phyloP scores from a whole-genome alignment of 1,139 yeast genomes.

The Eremothecium sinecaudum region DNA sequence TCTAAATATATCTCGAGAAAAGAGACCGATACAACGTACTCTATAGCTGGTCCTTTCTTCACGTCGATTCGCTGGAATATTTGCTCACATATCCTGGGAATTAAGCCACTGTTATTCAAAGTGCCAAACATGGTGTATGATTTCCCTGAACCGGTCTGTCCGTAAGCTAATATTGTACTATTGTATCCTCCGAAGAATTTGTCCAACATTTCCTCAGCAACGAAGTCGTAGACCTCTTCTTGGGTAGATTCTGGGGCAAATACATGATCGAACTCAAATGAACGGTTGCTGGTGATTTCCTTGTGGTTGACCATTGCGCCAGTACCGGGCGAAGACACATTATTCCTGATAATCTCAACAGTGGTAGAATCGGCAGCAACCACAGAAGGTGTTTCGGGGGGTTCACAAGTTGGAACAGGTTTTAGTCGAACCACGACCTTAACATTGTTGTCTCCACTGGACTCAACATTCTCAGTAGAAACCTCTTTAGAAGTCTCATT shows the following conservation, averaged over 20 bases:
- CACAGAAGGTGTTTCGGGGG: background rate
- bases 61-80: conserved; percentile 49
- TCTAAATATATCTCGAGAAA: conserved; percentile 83
- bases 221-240: conserved; percentile 51
- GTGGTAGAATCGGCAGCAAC: conserved; percentile 1
- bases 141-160: conserved; percentile 86
- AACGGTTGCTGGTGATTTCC: conserved; percentile 3
- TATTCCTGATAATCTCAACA: background rate
- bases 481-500: conserved; percentile 1
- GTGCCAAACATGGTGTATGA: conserved; percentile 80
- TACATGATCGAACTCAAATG: conserved; percentile 59
- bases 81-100: conserved; percentile 64
- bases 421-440: conserved; percentile 4
- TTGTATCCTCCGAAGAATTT: conserved; percentile 73
- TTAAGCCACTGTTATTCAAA: conserved; percentile 44
- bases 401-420: background rate
- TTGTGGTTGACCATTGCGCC: background rate
- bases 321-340: background rate
- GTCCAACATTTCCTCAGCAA: conserved; percentile 43
- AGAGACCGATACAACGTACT: conserved; percentile 60
- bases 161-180: conserved; percentile 79
- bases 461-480: background rate
- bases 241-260: conserved; percentile 47
- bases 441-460: conserved; percentile 1
- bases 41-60: conserved; percentile 36